Evolutionary conservation across 1,284 basidiomycete genomes (phyloP).

Genomic region (Microstroma glucosiphilum): DNA sequence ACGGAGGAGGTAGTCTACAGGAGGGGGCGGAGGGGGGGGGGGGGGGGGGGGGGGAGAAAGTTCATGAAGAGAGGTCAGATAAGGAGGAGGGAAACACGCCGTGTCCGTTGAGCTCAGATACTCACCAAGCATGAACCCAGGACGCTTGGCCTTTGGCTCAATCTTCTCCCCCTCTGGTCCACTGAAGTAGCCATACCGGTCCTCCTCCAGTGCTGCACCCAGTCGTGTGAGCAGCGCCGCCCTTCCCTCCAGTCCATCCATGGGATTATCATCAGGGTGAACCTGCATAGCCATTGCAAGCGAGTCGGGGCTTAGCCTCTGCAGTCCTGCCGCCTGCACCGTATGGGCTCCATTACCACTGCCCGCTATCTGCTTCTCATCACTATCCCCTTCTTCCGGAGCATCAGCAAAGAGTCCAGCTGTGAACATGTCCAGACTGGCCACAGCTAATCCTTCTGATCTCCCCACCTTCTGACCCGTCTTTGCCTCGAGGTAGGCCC

Average conservation of each 20-base stretch:
- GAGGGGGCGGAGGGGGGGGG: slow-evolving; percentile 56
- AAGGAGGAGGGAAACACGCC: neutral
- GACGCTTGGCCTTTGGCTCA: slow-evolving; percentile 10
- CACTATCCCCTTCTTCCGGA: slow-evolving; percentile 54
- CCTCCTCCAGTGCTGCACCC: slow-evolving; percentile 23
- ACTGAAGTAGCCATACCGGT: slow-evolving; percentile 25
- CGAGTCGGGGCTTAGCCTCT: slow-evolving; percentile 61
- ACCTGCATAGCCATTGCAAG: slow-evolving; percentile 76
- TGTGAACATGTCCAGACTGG: slow-evolving; percentile 81
- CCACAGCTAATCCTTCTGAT: slow-evolving; percentile 87
- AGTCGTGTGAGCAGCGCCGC: slow-evolving; percentile 57
- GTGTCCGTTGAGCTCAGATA: slow-evolving; percentile 48
- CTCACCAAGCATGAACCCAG: slow-evolving; percentile 16
- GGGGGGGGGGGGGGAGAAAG: slow-evolving; percentile 30
- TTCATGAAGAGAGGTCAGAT: slow-evolving; percentile 20
- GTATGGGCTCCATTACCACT: neutral
- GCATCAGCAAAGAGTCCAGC: slow-evolving; percentile 69
- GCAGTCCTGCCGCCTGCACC: slow-evolving; percentile 64
- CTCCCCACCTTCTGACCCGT: slow-evolving; percentile 63
- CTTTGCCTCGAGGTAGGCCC: slow-evolving; percentile 67
- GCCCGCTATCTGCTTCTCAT: slow-evolving; percentile 5
- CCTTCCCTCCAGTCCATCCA: slow-evolving; percentile 84
- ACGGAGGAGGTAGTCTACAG: slow-evolving; percentile 62
- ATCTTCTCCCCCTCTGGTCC: slow-evolving; percentile 15
- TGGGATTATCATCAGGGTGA: slow-evolving; percentile 63